Evolutionary conservation across 306 rosid genomes (phyloP), one percentile per base, ranked within the genome.

Genomic region (Sindora glabra): DNA sequence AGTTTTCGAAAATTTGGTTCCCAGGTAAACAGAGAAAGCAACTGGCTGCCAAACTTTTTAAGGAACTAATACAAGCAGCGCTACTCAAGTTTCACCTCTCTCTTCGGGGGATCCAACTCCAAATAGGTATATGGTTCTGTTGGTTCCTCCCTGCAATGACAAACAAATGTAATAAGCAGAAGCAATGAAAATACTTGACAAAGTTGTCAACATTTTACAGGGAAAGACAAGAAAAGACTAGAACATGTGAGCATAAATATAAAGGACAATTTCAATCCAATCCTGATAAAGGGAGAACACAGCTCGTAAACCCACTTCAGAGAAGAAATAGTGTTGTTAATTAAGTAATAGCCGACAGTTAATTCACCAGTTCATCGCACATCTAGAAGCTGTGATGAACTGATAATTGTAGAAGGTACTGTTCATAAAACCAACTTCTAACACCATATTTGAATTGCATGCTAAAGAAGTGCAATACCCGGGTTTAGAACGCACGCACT

Each of bases 401-500:
- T 10, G 41, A 40, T 42, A 12, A 15, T n/a, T 14, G 9, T 14
- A 1, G 27, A 32, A 23, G 12, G 32, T 25, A 51, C 17, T 16
- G 32, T 27, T 71, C 59, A 63, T 5, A 64, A 56, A 64, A 54
- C 19, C 24, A 33, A 51, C 14, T 51, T 45, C 13, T 5, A 56
- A 65, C 30, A 65, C 29, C 25, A 22, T 3, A 33, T 10, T 49
- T 30, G 12, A 67, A 54, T 39, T 47, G 59, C 27, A 64, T 5
- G 8, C 8, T 11, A 42, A 22, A 50, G 21, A 25, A 26, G 3
- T 23, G 26, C 5, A 63, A 57, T 78, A 82, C 85, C 97, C 97
- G 1, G 99, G 96, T 78, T 92, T 89, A 37, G 96, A 89, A n/a
- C 90, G 96, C 96, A 92, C 84, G 83, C 99, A 92, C 56, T 45